Conservation (phyloP, 2,329 filamentous ascomycete genomes). For the Emergomyces pasteurianus region DNA sequence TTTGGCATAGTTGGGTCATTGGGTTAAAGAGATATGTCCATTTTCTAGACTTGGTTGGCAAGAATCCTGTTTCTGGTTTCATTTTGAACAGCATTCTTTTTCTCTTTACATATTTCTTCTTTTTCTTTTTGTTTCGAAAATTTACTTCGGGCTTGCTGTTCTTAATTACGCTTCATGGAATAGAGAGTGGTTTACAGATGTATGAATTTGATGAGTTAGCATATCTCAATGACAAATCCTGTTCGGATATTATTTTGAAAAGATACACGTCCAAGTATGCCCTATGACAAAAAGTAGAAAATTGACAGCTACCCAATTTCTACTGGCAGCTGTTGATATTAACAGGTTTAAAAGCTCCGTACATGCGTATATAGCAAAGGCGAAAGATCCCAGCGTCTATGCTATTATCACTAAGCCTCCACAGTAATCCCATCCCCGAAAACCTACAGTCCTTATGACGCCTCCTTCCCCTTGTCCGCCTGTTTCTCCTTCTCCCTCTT, state of each 20-base stretch:
- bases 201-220: neutral
- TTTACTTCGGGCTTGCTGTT: neutral
- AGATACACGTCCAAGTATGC: neutral
- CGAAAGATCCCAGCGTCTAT: neutral
- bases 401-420: neutral
- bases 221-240: neutral
- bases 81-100: neutral
- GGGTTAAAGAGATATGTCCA: neutral
- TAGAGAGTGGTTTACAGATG: too few relatives aligned
- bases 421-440: neutral
- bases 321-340: too few relatives aligned
- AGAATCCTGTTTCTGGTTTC: neutral
- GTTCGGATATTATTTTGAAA: neutral
- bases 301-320: too few relatives aligned
- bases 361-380: neutral
- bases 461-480: constrained; percentile 29
- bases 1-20: neutral
- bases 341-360: too few relatives aligned
- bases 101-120: neutral
- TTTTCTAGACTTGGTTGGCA: neutral
- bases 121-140: neutral
- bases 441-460: constrained; percentile 12
- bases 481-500: constrained; percentile 42
- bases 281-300: too few relatives aligned
- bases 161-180: neutral